Percentiles rank a stretch among this genome's conserved stretches.
phyloP scores from a whole-genome alignment of 2,329 filamentous ascomycete genomes.

The Amphichorda felina region DNA sequence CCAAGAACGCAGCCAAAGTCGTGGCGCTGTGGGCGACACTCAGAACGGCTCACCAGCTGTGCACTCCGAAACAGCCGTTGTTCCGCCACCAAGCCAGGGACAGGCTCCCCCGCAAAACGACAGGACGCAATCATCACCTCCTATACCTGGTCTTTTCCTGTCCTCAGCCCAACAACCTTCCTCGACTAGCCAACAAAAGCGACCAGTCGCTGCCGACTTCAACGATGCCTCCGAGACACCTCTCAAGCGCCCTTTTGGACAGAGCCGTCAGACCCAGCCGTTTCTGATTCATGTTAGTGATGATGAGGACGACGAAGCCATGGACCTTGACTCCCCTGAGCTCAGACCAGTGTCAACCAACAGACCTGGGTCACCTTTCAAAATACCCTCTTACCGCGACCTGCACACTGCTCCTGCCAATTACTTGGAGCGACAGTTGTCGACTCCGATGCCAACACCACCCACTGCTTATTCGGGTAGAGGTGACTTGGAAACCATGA shows the following conservation, averaged over 20 bases:
- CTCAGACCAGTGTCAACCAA: conserved; percentile 25
- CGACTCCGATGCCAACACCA: conserved; percentile 22
- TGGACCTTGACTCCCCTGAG: conserved; percentile 50
- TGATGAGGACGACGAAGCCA: conserved; percentile 51
- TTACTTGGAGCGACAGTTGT: conserved; percentile 2
- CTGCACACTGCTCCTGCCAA: background rate
- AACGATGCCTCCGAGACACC: conserved; percentile 37
- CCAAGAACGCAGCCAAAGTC: conserved; percentile 2
- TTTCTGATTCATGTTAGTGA: conserved; percentile 84
- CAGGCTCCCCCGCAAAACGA: background rate
- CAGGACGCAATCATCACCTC: conserved; percentile 5
- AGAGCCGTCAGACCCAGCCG: conserved; percentile 43
- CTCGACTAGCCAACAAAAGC: conserved; percentile 17
- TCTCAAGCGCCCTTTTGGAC: conserved; percentile 51
- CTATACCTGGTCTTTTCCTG: conserved; percentile 25
- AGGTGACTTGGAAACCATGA: conserved; percentile 36
- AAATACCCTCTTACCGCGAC: conserved; percentile 27
- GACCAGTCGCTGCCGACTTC: conserved; percentile 55
- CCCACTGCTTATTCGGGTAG: conserved; percentile 15
- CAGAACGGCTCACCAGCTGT: background rate
- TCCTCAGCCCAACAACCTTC: conserved; percentile 14
- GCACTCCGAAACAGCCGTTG: background rate
- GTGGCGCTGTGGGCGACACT: background rate
- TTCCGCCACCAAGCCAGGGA: conserved; percentile 2
- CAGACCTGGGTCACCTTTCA: conserved; percentile 16